Percentiles rank a stretch among this genome's conserved stretches.
Evolutionary conservation across 495 filamentous ascomycete genomes (phyloP).

Genomic region (Penicilliopsis zonata): DNA sequence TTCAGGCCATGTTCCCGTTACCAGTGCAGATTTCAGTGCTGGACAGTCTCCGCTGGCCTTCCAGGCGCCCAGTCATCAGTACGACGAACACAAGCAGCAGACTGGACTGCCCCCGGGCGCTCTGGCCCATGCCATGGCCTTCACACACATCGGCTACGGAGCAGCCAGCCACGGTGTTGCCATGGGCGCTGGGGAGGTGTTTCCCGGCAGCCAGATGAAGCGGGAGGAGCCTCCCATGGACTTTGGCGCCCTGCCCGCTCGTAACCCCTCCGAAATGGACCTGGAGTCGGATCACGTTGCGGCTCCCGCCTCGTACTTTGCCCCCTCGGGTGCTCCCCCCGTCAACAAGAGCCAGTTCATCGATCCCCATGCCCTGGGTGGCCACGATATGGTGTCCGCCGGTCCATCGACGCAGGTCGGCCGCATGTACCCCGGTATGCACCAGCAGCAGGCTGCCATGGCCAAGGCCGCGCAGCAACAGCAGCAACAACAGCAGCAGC

Average conservation of each 20-base stretch:
- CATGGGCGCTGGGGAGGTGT: conserved; percentile 32
- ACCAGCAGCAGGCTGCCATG: conserved; percentile 75
- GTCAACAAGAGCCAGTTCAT: conserved; percentile 40
- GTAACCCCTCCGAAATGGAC: conserved; percentile 41
- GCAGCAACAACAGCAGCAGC: conserved; percentile 55
- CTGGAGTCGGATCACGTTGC: conserved; percentile 49
- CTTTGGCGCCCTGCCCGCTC: conserved; percentile 45
- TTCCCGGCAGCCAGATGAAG: conserved; percentile 37
- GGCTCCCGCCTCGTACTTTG: conserved; percentile 38
- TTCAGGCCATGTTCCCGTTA: conserved; percentile 24
- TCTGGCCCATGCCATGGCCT: conserved; percentile 53
- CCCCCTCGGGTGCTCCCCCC: conserved; percentile 25
- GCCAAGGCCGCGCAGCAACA: conserved; percentile 61
- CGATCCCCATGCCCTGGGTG: conserved; percentile 58
- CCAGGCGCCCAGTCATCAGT: conserved; percentile 79
- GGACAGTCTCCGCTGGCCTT: conserved; percentile 43
- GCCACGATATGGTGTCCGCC: conserved; percentile 36
- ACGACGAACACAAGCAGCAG: conserved; percentile 84
- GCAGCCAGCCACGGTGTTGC: conserved; percentile 34
- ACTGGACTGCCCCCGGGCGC: conserved; percentile 76
- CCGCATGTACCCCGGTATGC: conserved; percentile 79
- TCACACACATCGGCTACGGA: conserved; percentile 48
- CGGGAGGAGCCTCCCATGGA: conserved; percentile 31
- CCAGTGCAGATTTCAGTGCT: conserved; percentile 23
- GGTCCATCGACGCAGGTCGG: conserved; percentile 45